A percentile compares a stretch with the other conserved stretches of the same genome.
Conservation (phyloP, 2,329 filamentous ascomycete genomes). For the Arthroderma sp. region DNA sequence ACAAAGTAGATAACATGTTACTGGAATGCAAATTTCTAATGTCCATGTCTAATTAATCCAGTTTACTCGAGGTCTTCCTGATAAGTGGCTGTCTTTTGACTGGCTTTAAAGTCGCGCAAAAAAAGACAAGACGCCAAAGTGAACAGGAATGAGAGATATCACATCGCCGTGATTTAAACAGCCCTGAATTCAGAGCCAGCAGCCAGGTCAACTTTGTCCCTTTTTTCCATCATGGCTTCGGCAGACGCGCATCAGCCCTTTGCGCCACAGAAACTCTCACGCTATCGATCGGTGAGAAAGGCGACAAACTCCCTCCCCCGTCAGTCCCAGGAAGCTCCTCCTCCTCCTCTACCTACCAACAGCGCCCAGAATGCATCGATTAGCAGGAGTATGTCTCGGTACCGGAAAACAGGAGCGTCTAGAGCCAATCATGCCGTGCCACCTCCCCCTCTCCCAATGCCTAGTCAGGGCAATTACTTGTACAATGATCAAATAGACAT, state of each 20-base stretch:
- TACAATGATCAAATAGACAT: neutral
- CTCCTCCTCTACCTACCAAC: conserved; percentile 2
- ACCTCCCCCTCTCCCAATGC: conserved; percentile 5
- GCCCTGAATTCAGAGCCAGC: conserved; percentile 9
- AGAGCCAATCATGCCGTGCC: conserved; percentile 11
- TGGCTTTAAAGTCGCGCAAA: neutral
- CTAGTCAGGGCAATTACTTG: neutral
- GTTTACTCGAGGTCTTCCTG: too few relatives aligned
- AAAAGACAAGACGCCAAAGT: neutral
- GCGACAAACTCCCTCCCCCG: conserved; percentile 28
- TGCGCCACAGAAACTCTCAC: conserved; percentile 39
- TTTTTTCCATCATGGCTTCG: conserved; percentile 2
- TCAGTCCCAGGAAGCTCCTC: conserved; percentile 7
- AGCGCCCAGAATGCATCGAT: conserved; percentile 19
- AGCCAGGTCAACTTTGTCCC: neutral
- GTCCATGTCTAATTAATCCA: too few relatives aligned
- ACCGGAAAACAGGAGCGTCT: conserved; percentile 19
- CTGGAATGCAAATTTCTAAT: too few relatives aligned
- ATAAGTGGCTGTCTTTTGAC: too few relatives aligned
- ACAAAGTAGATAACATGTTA: too few relatives aligned
- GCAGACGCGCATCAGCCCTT: conserved; percentile 4
- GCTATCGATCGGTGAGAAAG: conserved; percentile 47
- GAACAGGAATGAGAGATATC: neutral
- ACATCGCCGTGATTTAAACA: neutral
- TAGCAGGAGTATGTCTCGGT: conserved; percentile 29